A percentile compares a stretch with the other conserved stretches of the same genome.
These are phyloP conservation scores for Aspergillus fischeri DNA, from an alignment of 2,329 filamentous ascomycete species.

Conservation along the genomic window DNA sequence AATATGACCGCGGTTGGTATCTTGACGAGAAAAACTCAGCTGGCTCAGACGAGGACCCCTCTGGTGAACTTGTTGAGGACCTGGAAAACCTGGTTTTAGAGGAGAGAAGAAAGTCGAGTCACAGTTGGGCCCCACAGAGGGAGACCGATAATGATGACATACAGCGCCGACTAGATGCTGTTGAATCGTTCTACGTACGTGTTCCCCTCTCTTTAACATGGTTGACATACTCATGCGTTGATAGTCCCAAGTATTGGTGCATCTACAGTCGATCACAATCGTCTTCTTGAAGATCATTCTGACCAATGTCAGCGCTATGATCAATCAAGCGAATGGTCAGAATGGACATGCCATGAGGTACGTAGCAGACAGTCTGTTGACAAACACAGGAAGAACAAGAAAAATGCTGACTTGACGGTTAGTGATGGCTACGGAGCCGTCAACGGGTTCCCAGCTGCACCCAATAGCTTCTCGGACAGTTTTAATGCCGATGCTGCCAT, in stretches of 20 bases:
- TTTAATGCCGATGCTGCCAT: constrained; percentile 39
- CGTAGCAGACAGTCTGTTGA: constrained; percentile 28
- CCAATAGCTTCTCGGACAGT: constrained; percentile 16
- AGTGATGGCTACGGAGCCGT: constrained; percentile 24
- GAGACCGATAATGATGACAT: constrained; percentile 37
- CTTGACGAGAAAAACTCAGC: constrained; percentile 43
- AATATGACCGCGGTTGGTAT: constrained; percentile 87
- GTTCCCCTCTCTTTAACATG: constrained; percentile 1
- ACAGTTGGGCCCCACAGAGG: constrained; percentile 15
- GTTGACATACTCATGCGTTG: background rate
- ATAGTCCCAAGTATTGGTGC: constrained; percentile 70
- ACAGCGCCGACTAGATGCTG: constrained; percentile 60
- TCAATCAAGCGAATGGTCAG: constrained; percentile 54
- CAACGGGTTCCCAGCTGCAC: constrained; percentile 21
- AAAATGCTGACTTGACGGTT: background rate
- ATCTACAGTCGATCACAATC: constrained; percentile 88
- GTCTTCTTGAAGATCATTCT: constrained; percentile 86
- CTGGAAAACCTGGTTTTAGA: constrained; percentile 20
- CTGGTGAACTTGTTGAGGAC: constrained; percentile 39
- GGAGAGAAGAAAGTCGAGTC: constrained; percentile 9
- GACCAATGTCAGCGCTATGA: constrained; percentile 80
- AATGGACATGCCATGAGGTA: constrained; percentile 46
- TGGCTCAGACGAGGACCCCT: constrained; percentile 28
- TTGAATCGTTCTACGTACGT: constrained; percentile 84
- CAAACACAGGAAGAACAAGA: background rate